A percentile compares a stretch with the other conserved stretches of the same genome.
These are phyloP conservation scores for Meredithiella fracta DNA, from an alignment of 2,329 filamentous ascomycete genomes.

Conservation along the genomic window DNA sequence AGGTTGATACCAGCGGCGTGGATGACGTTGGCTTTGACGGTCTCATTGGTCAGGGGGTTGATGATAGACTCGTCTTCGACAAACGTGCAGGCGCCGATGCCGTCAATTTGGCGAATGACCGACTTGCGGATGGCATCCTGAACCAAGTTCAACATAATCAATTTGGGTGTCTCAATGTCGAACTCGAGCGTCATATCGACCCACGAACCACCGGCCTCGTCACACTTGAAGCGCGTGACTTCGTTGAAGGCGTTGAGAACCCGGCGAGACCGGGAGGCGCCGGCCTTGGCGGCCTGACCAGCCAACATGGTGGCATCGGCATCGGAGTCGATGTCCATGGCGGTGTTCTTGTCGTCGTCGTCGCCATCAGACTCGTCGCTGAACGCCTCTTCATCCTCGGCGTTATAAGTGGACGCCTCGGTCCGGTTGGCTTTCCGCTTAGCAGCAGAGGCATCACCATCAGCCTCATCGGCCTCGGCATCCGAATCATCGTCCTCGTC, in stretches of 20 bases:
- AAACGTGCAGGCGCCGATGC: constrained; percentile 55
- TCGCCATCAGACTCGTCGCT: constrained; percentile 44
- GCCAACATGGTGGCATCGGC: constrained; percentile 8
- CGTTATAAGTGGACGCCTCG: constrained; percentile 77
- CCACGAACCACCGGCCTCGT: constrained; percentile 54
- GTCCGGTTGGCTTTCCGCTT: constrained; percentile 61
- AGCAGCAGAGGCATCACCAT: constrained; percentile 58
- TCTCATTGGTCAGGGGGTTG: constrained; percentile 31
- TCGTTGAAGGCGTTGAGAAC: constrained; percentile 48
- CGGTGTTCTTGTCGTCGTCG: constrained; percentile 19
- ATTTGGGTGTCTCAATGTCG: constrained; percentile 62
- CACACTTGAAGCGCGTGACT: constrained; percentile 63
- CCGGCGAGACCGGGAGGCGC: constrained; percentile 36
- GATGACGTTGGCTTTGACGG: constrained; percentile 39
- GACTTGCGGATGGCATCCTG: constrained; percentile 64
- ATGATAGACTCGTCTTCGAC: constrained; percentile 41
- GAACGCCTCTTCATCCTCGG: constrained; percentile 75
- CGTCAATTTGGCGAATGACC: constrained; percentile 72
- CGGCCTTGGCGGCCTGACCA: constrained; percentile 14
- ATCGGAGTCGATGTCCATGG: constrained; percentile 23
- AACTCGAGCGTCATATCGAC: constrained; percentile 77
- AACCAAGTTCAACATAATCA: constrained; percentile 82
- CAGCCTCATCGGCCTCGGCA: constrained; percentile 59
- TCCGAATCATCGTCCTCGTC: constrained; percentile 51
- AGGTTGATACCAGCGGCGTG: constrained; percentile 78